These are phyloP conservation scores for Salix dunnii DNA, from an alignment of 345 rosid genomes.

Conservation along the genomic window DNA sequence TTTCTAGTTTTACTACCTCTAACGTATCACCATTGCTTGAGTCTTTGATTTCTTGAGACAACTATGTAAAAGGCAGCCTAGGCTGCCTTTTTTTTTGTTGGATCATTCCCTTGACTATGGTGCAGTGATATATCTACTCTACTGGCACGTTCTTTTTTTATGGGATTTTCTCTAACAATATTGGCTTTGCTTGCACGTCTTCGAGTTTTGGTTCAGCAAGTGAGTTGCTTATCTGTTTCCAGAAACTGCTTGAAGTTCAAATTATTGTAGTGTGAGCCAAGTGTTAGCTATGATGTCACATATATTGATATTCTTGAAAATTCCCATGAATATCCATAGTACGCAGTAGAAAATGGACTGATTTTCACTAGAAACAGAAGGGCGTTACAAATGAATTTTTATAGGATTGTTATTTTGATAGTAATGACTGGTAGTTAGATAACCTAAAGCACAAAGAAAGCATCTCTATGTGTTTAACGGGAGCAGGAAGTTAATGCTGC, in stretches of 20 bases:
- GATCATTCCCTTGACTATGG: background rate
- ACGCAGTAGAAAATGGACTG: background rate
- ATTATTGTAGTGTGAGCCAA: background rate
- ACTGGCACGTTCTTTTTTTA: conserved; percentile 82
- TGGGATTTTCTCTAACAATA: conserved; percentile 64
- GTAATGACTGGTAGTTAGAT: background rate
- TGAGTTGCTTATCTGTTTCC: conserved; percentile 30
- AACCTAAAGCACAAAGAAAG: background rate
- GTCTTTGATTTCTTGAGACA: background rate
- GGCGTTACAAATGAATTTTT: no score
- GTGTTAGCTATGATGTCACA: background rate
- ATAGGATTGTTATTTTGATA: no score
- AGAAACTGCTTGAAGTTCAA: background rate
- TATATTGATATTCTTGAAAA: background rate
- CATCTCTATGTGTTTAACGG: background rate
- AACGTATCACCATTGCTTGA: background rate
- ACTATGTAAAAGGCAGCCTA: background rate
- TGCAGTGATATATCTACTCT: conserved; percentile 63
- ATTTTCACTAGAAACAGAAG: no score
- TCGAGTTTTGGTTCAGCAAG: conserved; percentile 86
- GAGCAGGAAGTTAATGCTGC: background rate
- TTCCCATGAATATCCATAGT: background rate
- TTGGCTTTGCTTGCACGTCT: conserved; percentile 87
- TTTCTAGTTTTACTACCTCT: background rate
- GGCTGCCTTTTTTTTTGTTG: conserved; percentile 1